phyloP scores from a whole-genome alignment of 2,329 filamentous ascomycete species.

The Colletotrichum viniferum region DNA sequence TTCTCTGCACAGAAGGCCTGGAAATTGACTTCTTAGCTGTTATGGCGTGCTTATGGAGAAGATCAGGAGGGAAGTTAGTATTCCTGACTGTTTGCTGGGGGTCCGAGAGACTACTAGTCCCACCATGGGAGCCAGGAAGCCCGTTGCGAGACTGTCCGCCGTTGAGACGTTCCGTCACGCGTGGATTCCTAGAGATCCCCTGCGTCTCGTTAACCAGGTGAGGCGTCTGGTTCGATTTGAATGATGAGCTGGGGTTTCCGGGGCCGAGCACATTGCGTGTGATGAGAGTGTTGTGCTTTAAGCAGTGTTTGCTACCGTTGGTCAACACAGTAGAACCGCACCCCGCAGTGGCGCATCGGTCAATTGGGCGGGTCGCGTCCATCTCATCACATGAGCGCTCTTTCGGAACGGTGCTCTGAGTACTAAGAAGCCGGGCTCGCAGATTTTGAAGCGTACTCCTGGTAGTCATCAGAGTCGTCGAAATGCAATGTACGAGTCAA shows the following conservation, averaged over 20 bases:
- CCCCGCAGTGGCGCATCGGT: not conserved
- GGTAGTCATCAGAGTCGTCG: not conserved
- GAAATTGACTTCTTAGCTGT: constrained; percentile 3
- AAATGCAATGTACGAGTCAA: not conserved
- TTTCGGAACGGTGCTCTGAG: not conserved
- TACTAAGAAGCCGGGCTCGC: not conserved
- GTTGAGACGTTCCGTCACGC: not conserved
- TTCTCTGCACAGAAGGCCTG: not conserved
- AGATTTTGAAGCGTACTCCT: not conserved
- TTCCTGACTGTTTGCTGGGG: not conserved
- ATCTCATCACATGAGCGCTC: not conserved
- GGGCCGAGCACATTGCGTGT: not conserved
- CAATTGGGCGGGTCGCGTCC: not conserved
- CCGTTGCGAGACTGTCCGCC: not conserved
- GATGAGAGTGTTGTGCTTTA: not conserved
- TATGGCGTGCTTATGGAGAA: not conserved
- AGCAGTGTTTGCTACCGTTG: not conserved
- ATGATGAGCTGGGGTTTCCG: not conserved
- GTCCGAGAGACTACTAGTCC: not conserved
- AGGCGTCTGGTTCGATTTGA: not conserved
- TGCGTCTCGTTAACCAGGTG: not conserved
- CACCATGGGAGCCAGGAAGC: not conserved
- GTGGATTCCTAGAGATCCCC: not conserved
- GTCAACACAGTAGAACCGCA: not conserved
- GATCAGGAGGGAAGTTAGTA: not conserved